Base-by-base conservation (phyloP, 139 green algal species). In the Chlamydomonas urium region DNA sequence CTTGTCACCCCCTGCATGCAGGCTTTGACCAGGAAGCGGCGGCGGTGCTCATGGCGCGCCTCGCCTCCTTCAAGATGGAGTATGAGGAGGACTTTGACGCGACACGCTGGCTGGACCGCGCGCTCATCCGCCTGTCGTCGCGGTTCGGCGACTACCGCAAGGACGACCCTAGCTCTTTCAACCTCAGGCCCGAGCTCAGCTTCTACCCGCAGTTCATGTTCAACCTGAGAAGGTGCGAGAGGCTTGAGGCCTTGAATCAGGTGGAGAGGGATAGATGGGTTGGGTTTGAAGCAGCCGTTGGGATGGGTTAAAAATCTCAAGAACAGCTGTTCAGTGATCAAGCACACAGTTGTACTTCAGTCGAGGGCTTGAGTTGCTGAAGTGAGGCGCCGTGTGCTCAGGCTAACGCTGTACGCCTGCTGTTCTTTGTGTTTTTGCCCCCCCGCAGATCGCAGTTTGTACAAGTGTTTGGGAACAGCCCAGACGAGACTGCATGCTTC, bases 141-240 rank as follows among this genome's bases (percentile, higher is more conserved):
- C 79, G 74, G 8, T 85, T 85, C 50, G 79, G 71, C 0, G 75
- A 85, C 42, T 81, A 77, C 72, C 47, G 88, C 32, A 96, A 96
- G 65, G 94, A 99, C 66, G 96, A 99, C 75, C 89, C 96, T 17
- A 71, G 79, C 8, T 93, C 79, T 47, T 99, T 99, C 85, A 86
- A 88, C 58, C 83, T 99, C 35, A 78, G 82, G 4, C 87, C 83
- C 5, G 83, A 94, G 77, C 83, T 99, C 42, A 79, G 79, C 71
- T 97, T 96, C 83, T 98, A 91, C 87, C 95, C 95, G 3, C 93
- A 98, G 82, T 99, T 99, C 87, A 96, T 99, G 89, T 99, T 99
- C 88, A 97, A 99, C 83, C 86, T 99, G 68, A 82, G 95, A 19
- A 36, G 57, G 57, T 71, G 26, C 29, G 53, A n/a, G n/a, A n/a